phyloP scores from a whole-genome alignment of 139 green algal genomes.

The Chlamydomonas sphaeroides region DNA sequence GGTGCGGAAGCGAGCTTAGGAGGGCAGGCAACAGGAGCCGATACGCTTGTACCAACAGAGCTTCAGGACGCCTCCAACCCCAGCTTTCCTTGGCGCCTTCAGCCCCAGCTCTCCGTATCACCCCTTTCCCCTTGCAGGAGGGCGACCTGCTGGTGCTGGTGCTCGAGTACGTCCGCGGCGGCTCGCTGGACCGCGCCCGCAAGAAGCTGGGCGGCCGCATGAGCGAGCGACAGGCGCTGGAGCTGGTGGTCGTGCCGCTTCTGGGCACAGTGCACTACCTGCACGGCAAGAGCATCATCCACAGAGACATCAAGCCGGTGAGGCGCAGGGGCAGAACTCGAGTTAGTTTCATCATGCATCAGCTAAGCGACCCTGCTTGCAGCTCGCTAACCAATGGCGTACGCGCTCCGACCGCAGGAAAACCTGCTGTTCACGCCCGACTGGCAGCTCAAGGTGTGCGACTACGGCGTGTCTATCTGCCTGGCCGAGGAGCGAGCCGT shows the following conservation, averaged over 20 bases:
- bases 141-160: slow-evolving; percentile 44
- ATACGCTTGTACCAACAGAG: too few species aligned
- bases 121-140: slow-evolving; percentile 12
- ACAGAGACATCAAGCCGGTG: slow-evolving; percentile 58
- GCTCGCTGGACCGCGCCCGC: slow-evolving; percentile 44
- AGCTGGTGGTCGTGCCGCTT: slow-evolving; percentile 54
- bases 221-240: slow-evolving; percentile 40
- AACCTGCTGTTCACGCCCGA: slow-evolving; percentile 41
- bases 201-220: slow-evolving; percentile 45
- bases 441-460: slow-evolving; percentile 60
- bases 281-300: slow-evolving; percentile 49
- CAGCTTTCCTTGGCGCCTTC: background rate
- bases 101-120: background rate
- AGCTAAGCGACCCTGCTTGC: too few species aligned
- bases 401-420: too few species aligned
- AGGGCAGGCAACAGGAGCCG: background rate
- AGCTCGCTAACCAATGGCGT: too few species aligned
- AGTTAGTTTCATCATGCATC: too few species aligned
- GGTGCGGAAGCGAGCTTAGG: background rate
- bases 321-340: too few species aligned
- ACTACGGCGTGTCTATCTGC: slow-evolving; percentile 74
- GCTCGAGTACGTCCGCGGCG: slow-evolving; percentile 52
- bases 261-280: slow-evolving; percentile 53
- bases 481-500: slow-evolving; percentile 63
- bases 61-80: too few species aligned